Base-by-base conservation (phyloP, 495 filamentous ascomycete genomes). In the Penicillium ochrochloron region DNA sequence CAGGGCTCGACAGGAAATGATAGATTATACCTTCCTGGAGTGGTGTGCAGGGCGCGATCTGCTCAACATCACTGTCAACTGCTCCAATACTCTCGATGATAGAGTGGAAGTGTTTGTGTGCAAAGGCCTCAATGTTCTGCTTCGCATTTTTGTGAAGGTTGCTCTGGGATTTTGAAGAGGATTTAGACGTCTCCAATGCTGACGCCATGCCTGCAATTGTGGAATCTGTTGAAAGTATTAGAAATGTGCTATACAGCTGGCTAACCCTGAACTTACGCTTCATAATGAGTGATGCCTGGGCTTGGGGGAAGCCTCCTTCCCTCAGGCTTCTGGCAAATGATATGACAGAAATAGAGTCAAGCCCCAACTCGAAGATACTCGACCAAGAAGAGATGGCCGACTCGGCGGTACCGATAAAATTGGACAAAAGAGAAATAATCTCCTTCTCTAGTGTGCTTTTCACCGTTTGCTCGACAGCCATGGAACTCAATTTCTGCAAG, bases 21-120 rank as follows among this genome's bases (percentile, higher is more conserved):
- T 88, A 85, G 51, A 95, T 87, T 77, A 96, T 92, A 12, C 91
- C 92, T 67, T 92, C 84, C 67, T 96, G 92, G 2, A 95, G 76
- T 0, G 92, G 82, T 0, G 92, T 92, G 66, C 92, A 94, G 11
- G 90, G 92, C 2, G 85, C 83, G 59, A 96, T 86, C 34, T 82
- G 81, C 66, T 93, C 86, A 11, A 96, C 82, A n/a, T 86, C 76
- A 21, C 76, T 64, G 6, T 68, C 63, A 2, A 65, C 41, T 8
- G 86, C 57, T 1, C 72, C 73, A 0, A 92, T 75, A 4, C 74
- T 75, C 27, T 78, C 75, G 27, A 82, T 82, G 21, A 85, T 75
- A 8, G 66, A 67, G 57, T 79, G 75, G 1, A 80, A 73, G 69
- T 89, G 76, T 48, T 79, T 82, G 61, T 89, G 86, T 14, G 75